Conservation (phyloP, 2,329 filamentous ascomycete species). For the Fusarium longipes region DNA sequence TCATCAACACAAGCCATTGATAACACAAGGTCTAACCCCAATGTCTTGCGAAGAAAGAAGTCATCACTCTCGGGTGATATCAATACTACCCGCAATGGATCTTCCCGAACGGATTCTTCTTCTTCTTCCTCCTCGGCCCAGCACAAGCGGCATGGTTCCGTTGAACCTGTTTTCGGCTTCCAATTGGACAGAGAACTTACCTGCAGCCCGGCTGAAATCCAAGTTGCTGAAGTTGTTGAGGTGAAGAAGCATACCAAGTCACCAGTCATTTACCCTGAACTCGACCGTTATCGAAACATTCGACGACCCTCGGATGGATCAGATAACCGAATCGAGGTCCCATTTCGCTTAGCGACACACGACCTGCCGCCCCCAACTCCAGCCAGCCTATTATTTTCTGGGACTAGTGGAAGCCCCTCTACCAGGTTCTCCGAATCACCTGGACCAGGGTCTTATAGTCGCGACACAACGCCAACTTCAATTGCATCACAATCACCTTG, state of each 20-base stretch:
- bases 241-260: conserved; percentile 54
- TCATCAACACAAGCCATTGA: conserved; percentile 52
- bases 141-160: conserved; percentile 52
- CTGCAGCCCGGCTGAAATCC: conserved; percentile 59
- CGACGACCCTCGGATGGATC: conserved; percentile 53
- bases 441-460: conserved; percentile 75
- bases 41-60: conserved; percentile 62
- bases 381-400: conserved; percentile 64
- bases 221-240: conserved; percentile 56
- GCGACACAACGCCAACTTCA: conserved; percentile 82
- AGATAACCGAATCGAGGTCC: conserved; percentile 58
- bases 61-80: conserved; percentile 58
- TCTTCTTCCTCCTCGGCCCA: conserved; percentile 60
- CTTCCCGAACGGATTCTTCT: conserved; percentile 56
- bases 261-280: conserved; percentile 66
- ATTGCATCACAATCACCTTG: conserved; percentile 80
- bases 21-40: conserved; percentile 52
- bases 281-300: conserved; percentile 69
- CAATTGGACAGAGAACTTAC: conserved; percentile 57
- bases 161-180: conserved; percentile 51
- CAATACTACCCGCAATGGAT: conserved; percentile 49
- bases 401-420: conserved; percentile 76
- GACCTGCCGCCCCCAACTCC: conserved; percentile 75
- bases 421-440: conserved; percentile 80
- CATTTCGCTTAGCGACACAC: conserved; percentile 70